Conservation (phyloP, 2,329 filamentous ascomycete species). For the Trichoderma guizhouense region DNA sequence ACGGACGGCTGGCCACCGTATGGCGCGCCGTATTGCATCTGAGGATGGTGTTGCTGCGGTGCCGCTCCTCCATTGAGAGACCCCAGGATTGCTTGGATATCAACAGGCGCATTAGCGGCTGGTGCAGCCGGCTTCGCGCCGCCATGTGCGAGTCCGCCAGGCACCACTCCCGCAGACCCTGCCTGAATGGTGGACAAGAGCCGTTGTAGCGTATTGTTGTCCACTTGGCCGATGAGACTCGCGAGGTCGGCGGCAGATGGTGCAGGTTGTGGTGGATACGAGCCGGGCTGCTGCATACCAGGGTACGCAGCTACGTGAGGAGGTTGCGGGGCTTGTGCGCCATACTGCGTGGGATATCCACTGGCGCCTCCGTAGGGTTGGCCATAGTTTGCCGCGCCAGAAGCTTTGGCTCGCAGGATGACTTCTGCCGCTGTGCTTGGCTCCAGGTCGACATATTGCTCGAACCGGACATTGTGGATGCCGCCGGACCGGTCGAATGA, state of each 20-base stretch:
- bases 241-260: slow-evolving; percentile 50
- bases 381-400: slow-evolving; percentile 29
- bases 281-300: slow-evolving; percentile 26
- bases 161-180: slow-evolving; percentile 21
- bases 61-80: slow-evolving; percentile 34
- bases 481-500: slow-evolving; percentile 79
- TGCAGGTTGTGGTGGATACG: slow-evolving; percentile 34
- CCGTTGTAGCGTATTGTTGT: slow-evolving; percentile 67
- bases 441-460: slow-evolving; percentile 83
- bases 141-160: slow-evolving; percentile 19
- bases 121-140: slow-evolving; percentile 23
- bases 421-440: slow-evolving; percentile 76
- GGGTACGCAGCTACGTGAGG: slow-evolving; percentile 23
- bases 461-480: slow-evolving; percentile 73
- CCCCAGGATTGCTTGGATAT: slow-evolving; percentile 47
- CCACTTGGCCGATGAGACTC: slow-evolving; percentile 63
- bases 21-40: slow-evolving; percentile 28
- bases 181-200: slow-evolving; percentile 58
- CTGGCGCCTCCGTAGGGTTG: slow-evolving; percentile 30
- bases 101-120: slow-evolving; percentile 34
- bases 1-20: slow-evolving; percentile 34
- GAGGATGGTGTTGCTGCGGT: slow-evolving; percentile 27
- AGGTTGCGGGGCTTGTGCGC: slow-evolving; percentile 27
- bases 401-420: slow-evolving; percentile 65
- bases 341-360: slow-evolving; percentile 32